Evolutionary conservation across 495 filamentous ascomycete species (phyloP).

Genomic region (Penicillium soppii): DNA sequence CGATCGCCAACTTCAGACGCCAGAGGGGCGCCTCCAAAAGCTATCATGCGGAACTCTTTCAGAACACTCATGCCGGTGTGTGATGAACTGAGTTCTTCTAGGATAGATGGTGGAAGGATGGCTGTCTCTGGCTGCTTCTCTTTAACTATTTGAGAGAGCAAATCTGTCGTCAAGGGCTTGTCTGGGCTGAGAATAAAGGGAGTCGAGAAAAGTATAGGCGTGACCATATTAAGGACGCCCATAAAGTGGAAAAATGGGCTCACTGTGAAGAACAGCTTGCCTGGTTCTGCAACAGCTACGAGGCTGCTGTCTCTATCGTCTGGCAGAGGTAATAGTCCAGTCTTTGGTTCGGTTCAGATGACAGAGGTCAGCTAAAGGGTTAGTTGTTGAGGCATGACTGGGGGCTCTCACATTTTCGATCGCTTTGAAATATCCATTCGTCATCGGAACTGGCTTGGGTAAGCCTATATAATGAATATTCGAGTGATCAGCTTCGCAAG

Average conservation of each 20-base stretch:
- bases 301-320: constrained; percentile 2
- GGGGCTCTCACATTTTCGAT: constrained; percentile 22
- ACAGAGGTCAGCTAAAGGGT: neutral
- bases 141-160: neutral
- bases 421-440: constrained; percentile 44
- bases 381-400: neutral
- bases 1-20: neutral
- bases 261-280: constrained; percentile 52
- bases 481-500: neutral
- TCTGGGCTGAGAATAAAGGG: neutral
- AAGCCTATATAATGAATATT: neutral
- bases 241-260: constrained; percentile 3
- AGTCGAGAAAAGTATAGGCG: neutral
- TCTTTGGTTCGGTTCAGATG: constrained; percentile 8
- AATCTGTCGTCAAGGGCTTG: neutral
- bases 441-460: constrained; percentile 50
- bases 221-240: neutral
- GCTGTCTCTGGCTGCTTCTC: neutral
- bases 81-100: neutral
- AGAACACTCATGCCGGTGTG: neutral
- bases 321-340: constrained; percentile 24
- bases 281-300: constrained; percentile 25
- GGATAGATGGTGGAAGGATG: neutral
- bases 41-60: neutral
- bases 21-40: neutral